Evolutionary conservation across 768 basidiomycete genomes (phyloP), one percentile per base, ranked within the genome.

Genomic region (Termitomyces titanicus): DNA sequence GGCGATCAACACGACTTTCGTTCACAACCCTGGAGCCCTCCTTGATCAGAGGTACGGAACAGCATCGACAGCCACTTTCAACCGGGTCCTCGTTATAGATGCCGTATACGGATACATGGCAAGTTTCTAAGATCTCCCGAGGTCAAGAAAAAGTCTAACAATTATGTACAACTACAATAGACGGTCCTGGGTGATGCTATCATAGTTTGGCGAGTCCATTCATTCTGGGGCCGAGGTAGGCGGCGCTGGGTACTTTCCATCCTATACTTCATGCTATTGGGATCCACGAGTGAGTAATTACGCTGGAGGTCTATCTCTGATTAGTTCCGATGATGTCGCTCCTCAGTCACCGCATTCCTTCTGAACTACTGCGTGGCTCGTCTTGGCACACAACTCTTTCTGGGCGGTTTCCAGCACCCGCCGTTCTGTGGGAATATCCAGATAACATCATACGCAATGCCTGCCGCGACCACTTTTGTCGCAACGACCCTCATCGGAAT

Each of bases 161-260:
- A 3, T n/a, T n/a, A n/a, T n/a, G n/a, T 38, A 2, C 12, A 35
- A 13, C 37, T 20, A 22, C 44, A n/a, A 29, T 29, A 53, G 56
- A 57, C 56, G 3, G 51, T 57, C 2, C 47, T 53, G 25, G 56
- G 56, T 15, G 56, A 57, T n/a, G 56, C 51, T 18, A 52, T 53
- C 39, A 49, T 53, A n/a, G 20, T 57, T 6, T 57, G 51, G 56
- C 51, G 56, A 2, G 47, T 57, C 20, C 34, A 37, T 13, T 38
- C 51, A 20, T 53, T 57, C 11, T 52, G 56, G 50, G 29, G 49
- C 13, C 27, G 20, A 47, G 47, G 47, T 17, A 48, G n/a, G 34
- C 51, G 46, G 31, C 56, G 56, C 39, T 57, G 51, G 56, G 33
- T 44, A 4, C 51, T 57, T 13, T 27, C 27, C n/a, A 22, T 53